Conservation (phyloP, 345 rosid species). For the Triadica sebifera region DNA sequence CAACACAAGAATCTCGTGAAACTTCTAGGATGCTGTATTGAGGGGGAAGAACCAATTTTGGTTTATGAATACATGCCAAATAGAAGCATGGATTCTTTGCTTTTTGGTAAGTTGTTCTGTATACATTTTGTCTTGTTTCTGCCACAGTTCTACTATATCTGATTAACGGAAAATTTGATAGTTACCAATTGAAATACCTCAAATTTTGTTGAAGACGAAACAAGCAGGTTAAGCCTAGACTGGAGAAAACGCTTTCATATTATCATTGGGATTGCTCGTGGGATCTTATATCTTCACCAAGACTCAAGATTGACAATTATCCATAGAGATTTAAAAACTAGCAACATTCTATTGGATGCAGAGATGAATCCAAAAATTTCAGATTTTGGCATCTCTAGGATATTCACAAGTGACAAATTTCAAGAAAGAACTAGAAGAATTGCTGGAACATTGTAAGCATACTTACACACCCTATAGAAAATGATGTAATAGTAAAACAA, state of each 20-base stretch:
- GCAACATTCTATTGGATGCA: conserved; percentile 3
- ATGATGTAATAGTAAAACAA: too few species aligned
- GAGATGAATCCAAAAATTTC: conserved; percentile 19
- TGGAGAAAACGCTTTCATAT: conserved; percentile 13
- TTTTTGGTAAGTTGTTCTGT: not conserved
- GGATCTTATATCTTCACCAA: conserved; percentile 14
- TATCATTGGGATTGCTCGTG: conserved; percentile 15
- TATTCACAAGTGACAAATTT: not conserved
- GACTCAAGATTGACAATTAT: conserved; percentile 1
- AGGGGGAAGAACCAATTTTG: conserved; percentile 15
- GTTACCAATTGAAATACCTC: not conserved
- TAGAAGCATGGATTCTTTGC: conserved; percentile 7
- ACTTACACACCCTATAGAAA: not conserved
- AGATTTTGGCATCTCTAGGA: conserved; percentile 17
- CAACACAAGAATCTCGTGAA: conserved; percentile 14
- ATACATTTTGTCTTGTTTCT: too few species aligned
- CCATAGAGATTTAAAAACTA: conserved; percentile 5
- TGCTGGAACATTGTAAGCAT: conserved; percentile 22
- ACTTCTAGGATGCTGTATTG: conserved; percentile 5
- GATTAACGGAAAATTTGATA: not conserved
- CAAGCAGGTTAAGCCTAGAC: not conserved
- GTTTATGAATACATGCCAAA: conserved; percentile 20
- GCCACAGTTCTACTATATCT: not conserved
- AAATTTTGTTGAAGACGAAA: conserved; percentile 1
- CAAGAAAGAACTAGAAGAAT: conserved; percentile 6